Conservation (phyloP, 805 yeast genomes). For the Saccharomycopsis sp. region DNA sequence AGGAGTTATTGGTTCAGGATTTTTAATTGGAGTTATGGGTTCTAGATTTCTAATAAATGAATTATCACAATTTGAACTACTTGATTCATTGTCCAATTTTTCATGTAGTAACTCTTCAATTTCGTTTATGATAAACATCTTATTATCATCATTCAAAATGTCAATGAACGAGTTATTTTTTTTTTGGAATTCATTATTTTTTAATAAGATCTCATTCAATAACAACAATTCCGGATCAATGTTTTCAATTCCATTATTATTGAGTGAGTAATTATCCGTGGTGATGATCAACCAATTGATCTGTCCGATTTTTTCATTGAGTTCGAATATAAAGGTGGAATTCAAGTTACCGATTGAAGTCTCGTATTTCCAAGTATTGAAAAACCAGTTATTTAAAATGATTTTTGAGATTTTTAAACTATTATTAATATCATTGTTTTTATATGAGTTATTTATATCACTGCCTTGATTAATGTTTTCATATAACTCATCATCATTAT, state of each 20-base stretch:
- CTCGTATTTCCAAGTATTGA: constrained; percentile 31
- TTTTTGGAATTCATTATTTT: neutral
- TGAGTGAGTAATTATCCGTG: constrained; percentile 25
- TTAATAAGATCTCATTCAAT: neutral
- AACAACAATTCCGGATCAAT: constrained; percentile 11
- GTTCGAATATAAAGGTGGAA: constrained; percentile 27
- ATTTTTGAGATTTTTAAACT: constrained; percentile 24
- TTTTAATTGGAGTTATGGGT: too few relatives aligned
- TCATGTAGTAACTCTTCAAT: constrained; percentile 4
- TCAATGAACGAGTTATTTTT: neutral
- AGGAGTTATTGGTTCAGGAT: too few relatives aligned
- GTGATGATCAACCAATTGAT: constrained; percentile 29
- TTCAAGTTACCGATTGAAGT: constrained; percentile 27
- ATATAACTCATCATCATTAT: constrained; percentile 1
- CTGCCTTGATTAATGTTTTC: neutral
- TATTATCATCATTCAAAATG: neutral
- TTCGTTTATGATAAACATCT: constrained; percentile 12
- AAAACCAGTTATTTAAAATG: constrained; percentile 30
- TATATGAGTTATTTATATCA: neutral
- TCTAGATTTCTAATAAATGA: neutral
- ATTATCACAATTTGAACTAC: neutral
- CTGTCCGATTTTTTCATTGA: constrained; percentile 29
- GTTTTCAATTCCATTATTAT: constrained; percentile 10
- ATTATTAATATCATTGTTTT: constrained; percentile 1
- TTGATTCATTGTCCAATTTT: neutral